phyloP scores from a whole-genome alignment of 1,284 basidiomycete species.

The Malassezia furfur region DNA sequence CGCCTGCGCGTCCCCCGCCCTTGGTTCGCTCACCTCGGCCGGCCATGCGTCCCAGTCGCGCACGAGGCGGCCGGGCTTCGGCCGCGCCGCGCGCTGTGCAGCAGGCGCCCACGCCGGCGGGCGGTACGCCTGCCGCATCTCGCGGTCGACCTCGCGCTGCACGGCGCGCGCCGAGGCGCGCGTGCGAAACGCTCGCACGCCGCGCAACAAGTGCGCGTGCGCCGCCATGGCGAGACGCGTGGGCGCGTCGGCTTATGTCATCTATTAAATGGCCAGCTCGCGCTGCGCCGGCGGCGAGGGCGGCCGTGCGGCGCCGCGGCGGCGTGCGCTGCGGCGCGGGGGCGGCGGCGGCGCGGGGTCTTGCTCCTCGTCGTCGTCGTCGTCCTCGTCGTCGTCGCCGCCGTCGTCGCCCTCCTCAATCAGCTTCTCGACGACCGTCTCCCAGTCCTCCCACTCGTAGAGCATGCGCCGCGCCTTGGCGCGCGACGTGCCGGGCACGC shows the following conservation, averaged over 20 bases:
- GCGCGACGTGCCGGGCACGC: conserved; percentile 24
- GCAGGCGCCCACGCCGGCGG: not conserved
- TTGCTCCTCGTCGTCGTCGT: not conserved
- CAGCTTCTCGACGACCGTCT: conserved; percentile 26
- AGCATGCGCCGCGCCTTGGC: conserved; percentile 23
- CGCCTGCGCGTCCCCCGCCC: too few species aligned
- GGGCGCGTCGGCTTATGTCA: conserved; percentile 5
- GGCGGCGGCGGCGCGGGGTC: too few species aligned
- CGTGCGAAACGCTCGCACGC: not conserved
- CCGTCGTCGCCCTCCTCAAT: conserved; percentile 18
- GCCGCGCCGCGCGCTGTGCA: not conserved
- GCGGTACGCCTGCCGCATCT: conserved; percentile 2
- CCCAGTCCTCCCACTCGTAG: conserved; percentile 25
- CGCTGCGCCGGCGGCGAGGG: not conserved
- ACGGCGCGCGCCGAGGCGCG: conserved; percentile 1
- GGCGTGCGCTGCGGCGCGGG: too few species aligned
- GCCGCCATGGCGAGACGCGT: not conserved
- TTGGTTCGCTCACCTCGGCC: too few species aligned
- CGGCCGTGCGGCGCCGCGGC: not conserved
- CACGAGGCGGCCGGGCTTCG: too few species aligned
- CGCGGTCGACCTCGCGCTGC: conserved; percentile 12
- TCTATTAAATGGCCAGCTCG: conserved; percentile 5
- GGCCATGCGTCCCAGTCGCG: not conserved
- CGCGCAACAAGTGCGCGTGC: not conserved
- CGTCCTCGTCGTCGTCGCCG: not conserved